Percentiles rank a stretch among this genome's conserved stretches.
phyloP scores from a whole-genome alignment of 495 filamentous ascomycete species.

The Wilcoxina mikolae region DNA sequence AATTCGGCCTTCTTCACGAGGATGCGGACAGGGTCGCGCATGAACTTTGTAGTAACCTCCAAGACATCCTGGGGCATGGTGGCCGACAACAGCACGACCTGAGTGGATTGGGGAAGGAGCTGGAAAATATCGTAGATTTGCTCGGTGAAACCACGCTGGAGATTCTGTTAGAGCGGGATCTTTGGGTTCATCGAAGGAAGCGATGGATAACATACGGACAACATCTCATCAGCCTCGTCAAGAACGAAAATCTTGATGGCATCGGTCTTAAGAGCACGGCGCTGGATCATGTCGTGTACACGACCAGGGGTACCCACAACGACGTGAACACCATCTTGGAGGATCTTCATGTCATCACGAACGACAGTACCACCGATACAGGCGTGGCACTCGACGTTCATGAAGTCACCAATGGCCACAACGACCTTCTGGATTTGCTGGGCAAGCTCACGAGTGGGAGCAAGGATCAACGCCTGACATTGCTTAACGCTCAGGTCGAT shows the following conservation, averaged over 20 bases:
- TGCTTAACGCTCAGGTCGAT: constrained; percentile 73
- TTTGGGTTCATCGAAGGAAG: neutral
- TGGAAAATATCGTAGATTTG: constrained; percentile 99
- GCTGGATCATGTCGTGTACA: constrained; percentile 97
- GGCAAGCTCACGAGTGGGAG: constrained; percentile 91
- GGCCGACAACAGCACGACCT: constrained; percentile 94
- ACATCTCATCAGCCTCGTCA: constrained; percentile 86
- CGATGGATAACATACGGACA: constrained; percentile 19
- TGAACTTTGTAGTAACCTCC: constrained; percentile 99
- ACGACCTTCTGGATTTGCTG: constrained; percentile 97
- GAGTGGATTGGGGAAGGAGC: constrained; percentile 85
- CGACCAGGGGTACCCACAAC: constrained; percentile 91
- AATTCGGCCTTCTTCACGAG: constrained; percentile 99
- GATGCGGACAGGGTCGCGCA: constrained; percentile 96
- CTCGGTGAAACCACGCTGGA: constrained; percentile 91
- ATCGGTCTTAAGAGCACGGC: constrained; percentile 80
- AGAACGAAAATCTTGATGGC: constrained; percentile 99
- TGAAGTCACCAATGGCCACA: constrained; percentile 94
- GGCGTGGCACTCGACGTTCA: constrained; percentile 98
- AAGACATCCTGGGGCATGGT: constrained; percentile 96
- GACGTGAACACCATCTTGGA: constrained; percentile 93
- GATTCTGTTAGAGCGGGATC: constrained; percentile 22
- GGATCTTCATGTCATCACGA: constrained; percentile 90
- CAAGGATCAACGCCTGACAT: constrained; percentile 85
- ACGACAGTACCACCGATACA: constrained; percentile 98